Evolutionary conservation across 2,329 filamentous ascomycete species (phyloP), one percentile per base, ranked within the genome.

Genomic region (Cercospora zeae-maydis): DNA sequence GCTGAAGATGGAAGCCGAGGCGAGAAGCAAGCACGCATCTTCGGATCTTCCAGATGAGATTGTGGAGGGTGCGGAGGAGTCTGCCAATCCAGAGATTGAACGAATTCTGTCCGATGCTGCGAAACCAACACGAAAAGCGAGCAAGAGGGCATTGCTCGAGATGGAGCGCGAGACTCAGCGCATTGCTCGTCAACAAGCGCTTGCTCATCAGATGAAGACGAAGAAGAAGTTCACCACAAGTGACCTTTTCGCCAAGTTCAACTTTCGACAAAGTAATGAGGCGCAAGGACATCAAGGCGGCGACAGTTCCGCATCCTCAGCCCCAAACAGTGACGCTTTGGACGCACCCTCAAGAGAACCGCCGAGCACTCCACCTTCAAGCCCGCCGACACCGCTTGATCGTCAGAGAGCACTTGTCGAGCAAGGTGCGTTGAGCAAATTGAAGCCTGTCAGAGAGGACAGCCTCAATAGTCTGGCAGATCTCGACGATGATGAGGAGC

Each of bases 91-190:
- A 1, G 68, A 71, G 7, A 49, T 69, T 10, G 72, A 73, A 30
- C 67, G 70, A 19, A 72, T 75, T 62, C 68, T 75, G 64, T 74
- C 72, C 4, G 73, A 74, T 39, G 72, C 73, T n/a, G 81, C 84
- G 27, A 86, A 88, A 3, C 88, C 92, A 4, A 83, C 85, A 9
- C 86, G 95, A 11, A 96, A 95, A 74, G 93, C 95, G 0, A 93
- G 93, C 79, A 98, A 93, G 79, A 97, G 92, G 78, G 95, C 95
- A 0, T 75, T 97, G 45, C 91, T 97, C 74, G 93, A 98, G 69
- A 97, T 99, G 89, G 89, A 90, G 70, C 86, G 92, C 62, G 95
- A 99, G 77, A 97, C 93, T 1, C 95, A 99, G 78, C 87, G 95
- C 31, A 86, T 99, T 79, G 88, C 86, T 69, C 85, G 95, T 68